phyloP scores from a whole-genome alignment of 179 eudicot genomes.

The Monotropa hypopitys region DNA sequence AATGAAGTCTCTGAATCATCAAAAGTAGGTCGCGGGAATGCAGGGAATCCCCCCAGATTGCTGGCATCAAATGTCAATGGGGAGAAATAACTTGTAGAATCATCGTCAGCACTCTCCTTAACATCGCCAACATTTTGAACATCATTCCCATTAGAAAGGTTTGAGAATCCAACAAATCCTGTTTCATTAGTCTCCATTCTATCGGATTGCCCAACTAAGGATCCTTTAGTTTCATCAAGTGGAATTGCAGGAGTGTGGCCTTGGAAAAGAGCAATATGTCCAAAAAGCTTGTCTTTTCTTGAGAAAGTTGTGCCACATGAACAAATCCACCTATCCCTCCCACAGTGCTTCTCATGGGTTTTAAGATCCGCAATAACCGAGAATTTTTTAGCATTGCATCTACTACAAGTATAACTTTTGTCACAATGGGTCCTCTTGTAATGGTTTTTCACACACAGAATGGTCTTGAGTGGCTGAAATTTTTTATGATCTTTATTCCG shows the following conservation, averaged over 20 bases:
- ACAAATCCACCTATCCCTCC: constrained; percentile 88
- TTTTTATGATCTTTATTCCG: constrained; percentile 84
- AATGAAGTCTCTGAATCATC: constrained; percentile 68
- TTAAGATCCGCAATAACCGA: constrained; percentile 92
- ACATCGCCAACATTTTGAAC: constrained; percentile 26
- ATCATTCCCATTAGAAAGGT: constrained; percentile 16
- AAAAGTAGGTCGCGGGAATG: constrained; percentile 47
- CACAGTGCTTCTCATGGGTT: constrained; percentile 97
- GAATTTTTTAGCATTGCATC: constrained; percentile 81
- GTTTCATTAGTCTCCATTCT: constrained; percentile 33
- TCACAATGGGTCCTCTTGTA: constrained; percentile 95
- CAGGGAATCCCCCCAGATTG: constrained; percentile 47
- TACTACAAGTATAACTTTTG: constrained; percentile 75
- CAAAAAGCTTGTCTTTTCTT: constrained; percentile 68
- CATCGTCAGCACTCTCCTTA: constrained; percentile 33
- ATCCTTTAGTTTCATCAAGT: constrained; percentile 45
- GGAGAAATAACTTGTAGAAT: constrained; percentile 40
- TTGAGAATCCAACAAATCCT: constrained; percentile 28
- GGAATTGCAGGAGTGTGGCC: constrained; percentile 75
- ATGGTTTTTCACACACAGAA: constrained; percentile 85
- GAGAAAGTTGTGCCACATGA: constrained; percentile 78
- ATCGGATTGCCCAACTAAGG: constrained; percentile 23
- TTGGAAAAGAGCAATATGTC: constrained; percentile 54
- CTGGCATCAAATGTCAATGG: constrained; percentile 43
- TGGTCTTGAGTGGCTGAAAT: constrained; percentile 84